These are phyloP conservation scores for Fusarium paranaense DNA, from an alignment of 2,329 filamentous ascomycete species.

Conservation along the genomic window DNA sequence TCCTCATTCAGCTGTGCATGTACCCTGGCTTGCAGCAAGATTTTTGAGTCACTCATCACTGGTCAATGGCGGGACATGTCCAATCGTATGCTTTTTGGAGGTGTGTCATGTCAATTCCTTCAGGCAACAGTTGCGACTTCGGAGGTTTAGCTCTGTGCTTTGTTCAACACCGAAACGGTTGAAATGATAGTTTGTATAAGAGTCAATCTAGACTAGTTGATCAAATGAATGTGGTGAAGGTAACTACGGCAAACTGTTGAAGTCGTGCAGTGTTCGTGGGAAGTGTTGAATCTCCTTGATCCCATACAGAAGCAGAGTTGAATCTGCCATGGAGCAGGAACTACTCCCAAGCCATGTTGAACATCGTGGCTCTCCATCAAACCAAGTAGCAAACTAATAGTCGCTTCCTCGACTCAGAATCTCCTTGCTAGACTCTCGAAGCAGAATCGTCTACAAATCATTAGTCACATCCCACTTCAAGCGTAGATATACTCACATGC, in stretches of 20 bases:
- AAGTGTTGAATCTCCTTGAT: neutral
- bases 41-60: conserved; percentile 24
- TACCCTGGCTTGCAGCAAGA: neutral
- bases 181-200: neutral
- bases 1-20: neutral
- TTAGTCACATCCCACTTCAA: neutral
- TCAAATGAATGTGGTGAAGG: conserved; percentile 21
- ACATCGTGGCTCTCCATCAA: neutral
- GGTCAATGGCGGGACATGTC: neutral
- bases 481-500: conserved; percentile 52
- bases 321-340: neutral
- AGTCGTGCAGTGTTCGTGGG: neutral
- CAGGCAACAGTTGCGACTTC: conserved; percentile 7
- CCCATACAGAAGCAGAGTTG: conserved; percentile 23
- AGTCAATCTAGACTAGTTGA: conserved; percentile 10
- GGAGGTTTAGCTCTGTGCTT: neutral
- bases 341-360: conserved; percentile 19
- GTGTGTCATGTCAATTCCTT: neutral
- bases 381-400: conserved; percentile 51
- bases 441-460: conserved; percentile 56
- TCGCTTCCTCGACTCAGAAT: conserved; percentile 64
- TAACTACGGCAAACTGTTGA: conserved; percentile 23
- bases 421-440: conserved; percentile 60
- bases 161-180: neutral
- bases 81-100: conserved; percentile 3